Evolutionary conservation across 73 alveolate genomes (phyloP).

Genomic region (Paramecium sexaurelia): DNA sequence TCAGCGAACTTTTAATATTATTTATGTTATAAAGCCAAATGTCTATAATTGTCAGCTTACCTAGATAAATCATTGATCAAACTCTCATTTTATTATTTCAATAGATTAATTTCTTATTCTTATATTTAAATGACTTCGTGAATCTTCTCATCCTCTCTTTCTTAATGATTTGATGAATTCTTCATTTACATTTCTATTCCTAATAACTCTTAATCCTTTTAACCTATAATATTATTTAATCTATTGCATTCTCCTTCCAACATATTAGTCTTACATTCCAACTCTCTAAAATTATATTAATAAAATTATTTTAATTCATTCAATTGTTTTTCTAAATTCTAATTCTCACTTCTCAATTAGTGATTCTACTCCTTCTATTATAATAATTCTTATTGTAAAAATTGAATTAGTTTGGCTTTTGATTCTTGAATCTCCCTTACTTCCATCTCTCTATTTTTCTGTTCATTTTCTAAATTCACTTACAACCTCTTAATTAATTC

Average conservation of each 20-base stretch:
- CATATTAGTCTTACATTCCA: slow-evolving; percentile 12
- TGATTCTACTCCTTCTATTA: neutral
- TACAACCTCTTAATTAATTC: neutral
- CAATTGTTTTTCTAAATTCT: neutral
- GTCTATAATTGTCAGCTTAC: slow-evolving; percentile 6
- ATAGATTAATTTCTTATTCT: neutral
- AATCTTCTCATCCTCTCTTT: neutral
- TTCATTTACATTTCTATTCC: neutral
- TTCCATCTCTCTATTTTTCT: neutral
- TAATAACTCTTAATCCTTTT: neutral
- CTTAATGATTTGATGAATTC: neutral
- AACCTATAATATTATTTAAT: neutral
- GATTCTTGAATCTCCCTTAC: neutral
- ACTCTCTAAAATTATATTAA: neutral
- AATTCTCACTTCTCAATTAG: neutral
- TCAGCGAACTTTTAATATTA: neutral
- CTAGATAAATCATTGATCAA: neutral
- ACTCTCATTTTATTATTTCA: slow-evolving; percentile 26
- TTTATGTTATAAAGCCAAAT: neutral
- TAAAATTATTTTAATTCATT: neutral
- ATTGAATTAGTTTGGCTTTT: neutral
- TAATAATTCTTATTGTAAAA: neutral
- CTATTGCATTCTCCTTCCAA: slow-evolving; percentile 28
- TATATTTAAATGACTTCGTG: neutral
- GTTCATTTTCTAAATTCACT: neutral